Base-by-base conservation (phyloP, 352 stramenopile genomes). In the Phytopythium mirpurense region DNA sequence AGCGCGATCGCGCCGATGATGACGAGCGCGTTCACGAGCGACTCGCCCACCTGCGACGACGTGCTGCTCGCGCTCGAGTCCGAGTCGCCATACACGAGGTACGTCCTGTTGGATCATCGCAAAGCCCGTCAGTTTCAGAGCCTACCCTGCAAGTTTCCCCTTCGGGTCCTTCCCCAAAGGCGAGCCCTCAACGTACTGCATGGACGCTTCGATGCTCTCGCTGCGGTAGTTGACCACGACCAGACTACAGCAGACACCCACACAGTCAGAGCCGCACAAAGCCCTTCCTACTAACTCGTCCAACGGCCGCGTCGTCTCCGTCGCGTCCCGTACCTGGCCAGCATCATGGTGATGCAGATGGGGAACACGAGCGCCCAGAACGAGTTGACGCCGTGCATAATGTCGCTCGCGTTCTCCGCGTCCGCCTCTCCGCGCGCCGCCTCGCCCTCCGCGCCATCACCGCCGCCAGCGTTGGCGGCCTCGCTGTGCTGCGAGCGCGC, bases 301-400 rank as follows among this genome's bases (percentile, higher is more conserved):
- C 29, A 32, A 9, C 29, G 5, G 29, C 29, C 29, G 29, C 29
- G 5, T 32, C 16, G 9, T 41, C 43, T 2, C 31, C 27, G 1
- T 5, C 3, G 7, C 7, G n/a, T 26, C 19, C 19, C 37, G 5
- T 24, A 72, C 64, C 64, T 74, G 1, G 83, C 79, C 9, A 90
- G 24, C 50, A 88, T 69, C 81, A 94, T 94, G 3, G 83, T 94
- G 51, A 92, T 62, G 45, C 78, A 88, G 15, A 94, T 78, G 6
- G 83, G 83, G 43, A 82, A 89, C 5, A 92, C 76, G 34, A 94
- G 81, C 41, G 82, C 83, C 81, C 81, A 92, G 65, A 94, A 94
- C 44, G 81, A 92, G 62, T 92, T 91, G 56, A 94, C 82, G 50
- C 81, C 79, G 67, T 94, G 83, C 81, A 92, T 91, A 23, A 94